Base-by-base conservation (phyloP, 768 basidiomycete genomes). In the Suillus subluteus region DNA sequence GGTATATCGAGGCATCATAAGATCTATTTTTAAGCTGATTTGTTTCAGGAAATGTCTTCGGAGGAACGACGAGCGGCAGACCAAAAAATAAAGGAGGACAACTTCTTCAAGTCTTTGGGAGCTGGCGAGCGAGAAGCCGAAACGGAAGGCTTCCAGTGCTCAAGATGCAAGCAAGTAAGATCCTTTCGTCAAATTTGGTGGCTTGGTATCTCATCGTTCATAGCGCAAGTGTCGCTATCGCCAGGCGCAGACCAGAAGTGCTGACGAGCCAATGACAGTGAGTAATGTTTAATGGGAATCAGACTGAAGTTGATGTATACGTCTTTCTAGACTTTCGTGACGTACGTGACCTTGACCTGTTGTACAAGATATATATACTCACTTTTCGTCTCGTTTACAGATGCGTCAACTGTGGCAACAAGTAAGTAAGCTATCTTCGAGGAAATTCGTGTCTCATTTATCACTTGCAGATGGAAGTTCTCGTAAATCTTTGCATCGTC, bases 241-340 rank as follows among this genome's bases (percentile, higher is more conserved):
- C 70, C 96, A 99, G 82, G 94, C 95, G 72, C 98, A 99, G 76
- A 99, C 98, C 9, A 87, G 98, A 64, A 95, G 94, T 74, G 97
- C 98, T 9, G 98, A 99, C 81, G 98, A 98, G 80, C 96, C 97
- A 30, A 98, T 99, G 96, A 98, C 97, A 3, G 91, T 93, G 76
- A 74, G 90, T 84, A 23, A 55, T 40, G 40, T 64, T 44, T 48
- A 55, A 48, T 59, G 16, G n/a, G 8, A 41, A 41, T 23, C 32
- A 21, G 21, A 32, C 23, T 16, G 44, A 30, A 23, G 37, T 65
- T 68, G 35, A 73, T 61, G 30, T 56, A 64, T 23, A 58, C 43
- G 21, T 59, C 62, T 48, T 61, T 50, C 40, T 41, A 93, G 90
- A 96, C 95, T 23, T 97, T 96, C 75, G 94, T 96, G 70, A 95